Base-by-base conservation (phyloP, 257 asterid species). In the Prunella vulgaris region DNA sequence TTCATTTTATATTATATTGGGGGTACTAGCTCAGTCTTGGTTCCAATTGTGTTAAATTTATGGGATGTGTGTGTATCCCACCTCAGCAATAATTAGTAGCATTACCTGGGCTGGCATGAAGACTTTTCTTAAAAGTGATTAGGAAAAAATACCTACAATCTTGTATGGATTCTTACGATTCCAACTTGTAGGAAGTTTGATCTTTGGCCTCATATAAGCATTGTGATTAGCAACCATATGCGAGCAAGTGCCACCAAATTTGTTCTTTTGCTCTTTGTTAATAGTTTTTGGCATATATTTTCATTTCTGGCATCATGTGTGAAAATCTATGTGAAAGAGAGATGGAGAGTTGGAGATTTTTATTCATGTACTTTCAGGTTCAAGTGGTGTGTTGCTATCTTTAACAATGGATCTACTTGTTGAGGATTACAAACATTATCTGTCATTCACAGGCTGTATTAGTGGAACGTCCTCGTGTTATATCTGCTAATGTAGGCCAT, bases 391-490 rank as follows among this genome's bases (percentile, higher is more conserved):
- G 14, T 30, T 12, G 8, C 51, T 32, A 32, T 25, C 28, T 37
- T 32, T 7, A 33, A 21, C 46, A 7, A 15, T 20, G 13, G 9
- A 56, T 59, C 33, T 56, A 33, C 44, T 46, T 49, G 14, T 35
- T 53, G 33, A 59, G 27, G 49, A 58, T 15, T 48, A 46, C 33
- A 33, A 48, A 25, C 48, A 21, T 68, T 10, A 10, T 7, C 64
- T 27, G 12, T 48, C 44, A 54, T 18, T 60, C 25, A 8, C 85
- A 89, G 96, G 95, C 89, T 54, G 68, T 94, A 44, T 72, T 94
- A 27, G 33, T 76, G 72, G 96, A 90, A 63, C 92, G 87, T 46
- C 99, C 99, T 64, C 96, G 97, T 24, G 96, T 91, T 35, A 83
- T 94, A 60, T 94, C 97, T 56, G 76, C 92, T 5, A 77, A 83